These are phyloP conservation scores for Lachnellula cervina DNA, from an alignment of 2,329 filamentous ascomycete species.

Conservation along the genomic window DNA sequence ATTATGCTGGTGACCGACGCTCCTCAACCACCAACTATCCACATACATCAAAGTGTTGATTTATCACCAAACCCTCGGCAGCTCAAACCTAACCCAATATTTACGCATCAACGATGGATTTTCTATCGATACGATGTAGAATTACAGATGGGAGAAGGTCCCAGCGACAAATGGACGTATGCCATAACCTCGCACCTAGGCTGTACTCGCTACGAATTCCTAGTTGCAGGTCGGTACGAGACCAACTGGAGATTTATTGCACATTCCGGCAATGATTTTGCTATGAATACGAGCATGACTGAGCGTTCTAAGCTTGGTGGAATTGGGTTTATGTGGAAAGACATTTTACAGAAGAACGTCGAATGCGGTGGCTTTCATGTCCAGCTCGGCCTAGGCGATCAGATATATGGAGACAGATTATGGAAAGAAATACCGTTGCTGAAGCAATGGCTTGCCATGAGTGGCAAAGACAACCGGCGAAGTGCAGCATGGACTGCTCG, in stretches of 20 bases:
- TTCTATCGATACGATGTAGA: slow-evolving; percentile 96
- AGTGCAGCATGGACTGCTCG: slow-evolving; percentile 88
- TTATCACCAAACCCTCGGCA: slow-evolving; percentile 90
- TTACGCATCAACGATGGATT: slow-evolving; percentile 85
- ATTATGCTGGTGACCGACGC: slow-evolving; percentile 90
- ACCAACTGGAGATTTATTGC: slow-evolving; percentile 93
- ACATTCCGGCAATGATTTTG: slow-evolving; percentile 95
- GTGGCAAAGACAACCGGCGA: slow-evolving; percentile 88
- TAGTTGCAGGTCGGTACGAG: slow-evolving; percentile 86
- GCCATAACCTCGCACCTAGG: slow-evolving; percentile 95
- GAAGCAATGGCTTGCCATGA: slow-evolving; percentile 92
- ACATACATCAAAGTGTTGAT: slow-evolving; percentile 86
- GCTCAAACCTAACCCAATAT: slow-evolving; percentile 75
- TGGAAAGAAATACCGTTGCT: slow-evolving; percentile 95
- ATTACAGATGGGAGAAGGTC: slow-evolving; percentile 78
- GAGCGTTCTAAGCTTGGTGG: slow-evolving; percentile 84
- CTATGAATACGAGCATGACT: slow-evolving; percentile 76
- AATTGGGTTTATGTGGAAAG: slow-evolving; percentile 96
- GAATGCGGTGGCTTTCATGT: slow-evolving; percentile 95
- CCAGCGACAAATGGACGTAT: slow-evolving; percentile 89
- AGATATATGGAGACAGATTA: slow-evolving; percentile 90
- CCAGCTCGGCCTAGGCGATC: slow-evolving; percentile 85
- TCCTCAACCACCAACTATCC: slow-evolving; percentile 89
- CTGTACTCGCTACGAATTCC: slow-evolving; percentile 96
- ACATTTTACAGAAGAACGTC: slow-evolving; percentile 93